Conservation (phyloP, 2,329 filamentous ascomycete species). For the Pestalotiopsis fici region DNA sequence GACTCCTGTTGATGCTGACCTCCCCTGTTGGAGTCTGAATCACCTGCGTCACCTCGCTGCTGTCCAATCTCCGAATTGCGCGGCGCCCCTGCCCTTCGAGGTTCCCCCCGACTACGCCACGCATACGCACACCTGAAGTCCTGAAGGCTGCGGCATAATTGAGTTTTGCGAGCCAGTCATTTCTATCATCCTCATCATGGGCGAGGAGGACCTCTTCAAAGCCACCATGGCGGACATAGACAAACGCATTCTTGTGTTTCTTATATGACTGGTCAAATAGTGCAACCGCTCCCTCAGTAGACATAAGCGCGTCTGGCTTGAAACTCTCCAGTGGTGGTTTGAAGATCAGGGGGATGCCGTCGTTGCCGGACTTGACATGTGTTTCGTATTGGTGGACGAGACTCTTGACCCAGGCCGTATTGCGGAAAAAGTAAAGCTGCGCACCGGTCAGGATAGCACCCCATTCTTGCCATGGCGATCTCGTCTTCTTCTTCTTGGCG, state of each 20-base stretch:
- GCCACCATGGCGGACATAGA: conserved; percentile 84
- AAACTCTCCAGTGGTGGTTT: conserved; percentile 88
- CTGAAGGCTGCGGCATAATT: conserved; percentile 96
- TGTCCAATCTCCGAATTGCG: conserved; percentile 71
- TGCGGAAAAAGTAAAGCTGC: conserved; percentile 94
- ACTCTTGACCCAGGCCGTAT: conserved; percentile 88
- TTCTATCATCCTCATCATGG: conserved; percentile 87
- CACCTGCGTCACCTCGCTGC: conserved; percentile 57
- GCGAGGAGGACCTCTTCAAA: conserved; percentile 90
- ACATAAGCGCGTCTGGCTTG: conserved; percentile 91
- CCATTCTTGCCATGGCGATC: conserved; percentile 99
- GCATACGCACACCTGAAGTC: conserved; percentile 86
- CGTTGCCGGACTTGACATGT: conserved; percentile 76
- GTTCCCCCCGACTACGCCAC: conserved; percentile 80
- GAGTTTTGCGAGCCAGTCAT: conserved; percentile 94
- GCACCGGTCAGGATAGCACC: conserved; percentile 95
- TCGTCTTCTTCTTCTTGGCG: conserved; percentile 86
- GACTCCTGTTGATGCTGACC: conserved; percentile 71
- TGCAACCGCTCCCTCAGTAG: conserved; percentile 89
- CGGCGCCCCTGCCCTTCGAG: conserved; percentile 81
- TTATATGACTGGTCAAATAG: conserved; percentile 85
- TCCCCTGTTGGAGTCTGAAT: conserved; percentile 74
- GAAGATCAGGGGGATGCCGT: conserved; percentile 80
- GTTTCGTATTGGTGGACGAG: conserved; percentile 86
- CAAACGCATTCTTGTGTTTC: conserved; percentile 93